These are phyloP conservation scores for Biscogniauxia sp. DNA, from an alignment of 2,329 filamentous ascomycete genomes.

Conservation along the genomic window DNA sequence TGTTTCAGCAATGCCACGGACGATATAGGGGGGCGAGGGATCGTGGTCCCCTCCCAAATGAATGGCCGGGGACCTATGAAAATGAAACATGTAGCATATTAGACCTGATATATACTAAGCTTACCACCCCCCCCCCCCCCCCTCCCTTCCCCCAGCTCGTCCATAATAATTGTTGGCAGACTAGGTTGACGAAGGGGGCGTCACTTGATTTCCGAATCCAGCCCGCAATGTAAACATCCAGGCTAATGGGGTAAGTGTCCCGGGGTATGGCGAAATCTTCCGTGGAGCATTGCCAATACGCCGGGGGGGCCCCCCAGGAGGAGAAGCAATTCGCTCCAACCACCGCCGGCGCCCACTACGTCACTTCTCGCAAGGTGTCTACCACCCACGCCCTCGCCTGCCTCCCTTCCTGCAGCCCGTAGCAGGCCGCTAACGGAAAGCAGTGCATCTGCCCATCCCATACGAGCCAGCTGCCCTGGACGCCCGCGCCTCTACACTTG, in stretches of 20 bases:
- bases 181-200: not conserved
- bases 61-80: not conserved
- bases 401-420: conserved; percentile 45
- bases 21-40: not conserved
- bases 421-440: conserved; percentile 50
- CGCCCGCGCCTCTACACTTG: conserved; percentile 39
- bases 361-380: conserved; percentile 21
- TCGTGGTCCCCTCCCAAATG: not conserved
- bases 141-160: not conserved
- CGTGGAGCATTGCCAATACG: not conserved
- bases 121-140: not conserved
- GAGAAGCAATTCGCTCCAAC: too few relatives aligned
- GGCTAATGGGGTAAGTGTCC: not conserved
- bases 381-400: conserved; percentile 46
- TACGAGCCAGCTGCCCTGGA: conserved; percentile 53
- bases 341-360: not conserved
- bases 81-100: not conserved
- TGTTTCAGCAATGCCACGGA: not conserved
- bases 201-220: not conserved
- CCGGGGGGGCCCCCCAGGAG: too few relatives aligned
- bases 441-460: conserved; percentile 63
- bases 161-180: not conserved
- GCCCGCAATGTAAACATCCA: not conserved
- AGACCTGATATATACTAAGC: not conserved
- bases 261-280: not conserved